These are phyloP conservation scores for Cladochytrium tenue DNA, from an alignment of 371 early-diverging fungal genomes.

Conservation along the genomic window DNA sequence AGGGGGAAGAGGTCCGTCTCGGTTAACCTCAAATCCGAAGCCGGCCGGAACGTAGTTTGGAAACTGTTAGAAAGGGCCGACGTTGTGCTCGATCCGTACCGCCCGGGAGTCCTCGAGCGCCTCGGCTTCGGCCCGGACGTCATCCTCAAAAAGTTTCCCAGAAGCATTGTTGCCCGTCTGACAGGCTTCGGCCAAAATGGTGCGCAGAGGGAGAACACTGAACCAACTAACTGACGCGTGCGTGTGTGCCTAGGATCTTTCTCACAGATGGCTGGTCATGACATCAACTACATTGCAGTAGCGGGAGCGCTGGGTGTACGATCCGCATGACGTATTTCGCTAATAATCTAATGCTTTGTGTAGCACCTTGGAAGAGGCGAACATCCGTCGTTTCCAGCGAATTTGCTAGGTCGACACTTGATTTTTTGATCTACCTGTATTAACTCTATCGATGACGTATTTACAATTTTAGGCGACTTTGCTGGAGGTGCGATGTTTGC, in stretches of 20 bases:
- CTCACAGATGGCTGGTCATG: conserved; percentile 72
- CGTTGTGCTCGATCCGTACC: conserved; percentile 75
- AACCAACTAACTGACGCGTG: background rate
- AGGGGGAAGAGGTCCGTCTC: conserved; percentile 72
- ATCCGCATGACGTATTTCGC: background rate
- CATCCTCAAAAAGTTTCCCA: conserved; percentile 55
- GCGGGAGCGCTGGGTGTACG: conserved; percentile 66
- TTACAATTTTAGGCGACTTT: conserved; percentile 60
- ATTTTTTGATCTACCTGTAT: background rate
- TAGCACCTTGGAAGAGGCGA: conserved; percentile 58
- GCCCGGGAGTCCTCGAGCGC: conserved; percentile 75
- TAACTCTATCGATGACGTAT: background rate
- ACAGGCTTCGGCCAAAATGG: conserved; percentile 75
- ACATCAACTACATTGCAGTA: conserved; percentile 73
- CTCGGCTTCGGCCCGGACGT: conserved; percentile 71
- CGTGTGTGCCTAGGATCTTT: conserved; percentile 22
- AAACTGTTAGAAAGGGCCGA: conserved; percentile 59
- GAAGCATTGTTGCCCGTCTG: conserved; percentile 66
- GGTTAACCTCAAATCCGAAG: conserved; percentile 62
- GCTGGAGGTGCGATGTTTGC: conserved; percentile 75
- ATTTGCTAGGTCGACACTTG: conserved; percentile 62
- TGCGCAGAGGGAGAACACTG: background rate
- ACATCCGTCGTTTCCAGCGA: conserved; percentile 65
- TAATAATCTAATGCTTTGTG: background rate
- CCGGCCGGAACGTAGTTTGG: conserved; percentile 47